Base-by-base conservation (phyloP, 139 green algal genomes). In the Limnomonas spitsbergensis region DNA sequence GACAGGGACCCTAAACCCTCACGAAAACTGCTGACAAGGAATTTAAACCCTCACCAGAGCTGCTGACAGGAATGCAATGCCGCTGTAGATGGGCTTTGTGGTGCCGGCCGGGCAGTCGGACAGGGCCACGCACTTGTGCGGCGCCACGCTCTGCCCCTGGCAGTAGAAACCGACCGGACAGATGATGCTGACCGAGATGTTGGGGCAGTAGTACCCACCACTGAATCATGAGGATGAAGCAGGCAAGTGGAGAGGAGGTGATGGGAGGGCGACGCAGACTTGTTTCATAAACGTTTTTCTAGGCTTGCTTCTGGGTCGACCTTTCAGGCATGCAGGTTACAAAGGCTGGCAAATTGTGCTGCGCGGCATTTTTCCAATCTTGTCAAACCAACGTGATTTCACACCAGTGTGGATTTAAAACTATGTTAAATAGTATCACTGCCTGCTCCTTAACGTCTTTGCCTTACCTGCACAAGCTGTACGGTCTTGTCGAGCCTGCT, bases 121-220 rank as follows among this genome's bases (percentile, higher is more conserved):
- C 29, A 89, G 82, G 42, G 56, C 26, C 0, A 31, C 36, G 75
- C 85, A 89, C 7, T 53, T 31, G 29, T 75, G 75, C 27, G 85
- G 85, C 2, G 29, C 7, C 0, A 82, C 66, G 66, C 61, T 80
- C 78, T 89, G 84, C 32, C 69, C 37, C 78, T 83, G 78, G 77
- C 83, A 88, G 74, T 71, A 86, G 83, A 82, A 38, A 26, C 83
- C 83, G 20, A 37, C 9, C 1, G 83, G 83, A 74, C 83, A 88
- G 4, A 40, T 0, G 3, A 88, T 40, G 3, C 24, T 32, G 20
- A 38, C 36, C 34, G 80, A 66, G 27, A 32, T 38, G 74, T 84
- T 78, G 38, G 83, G 80, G 61, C 83, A 88, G 78, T 84, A 86
- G 73, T 76, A 73, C 14, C 83, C 83, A 14, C 39, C 74, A 36